phyloP scores from a whole-genome alignment of 169 alveolate genomes.

The Toxoplasma gondii region DNA sequence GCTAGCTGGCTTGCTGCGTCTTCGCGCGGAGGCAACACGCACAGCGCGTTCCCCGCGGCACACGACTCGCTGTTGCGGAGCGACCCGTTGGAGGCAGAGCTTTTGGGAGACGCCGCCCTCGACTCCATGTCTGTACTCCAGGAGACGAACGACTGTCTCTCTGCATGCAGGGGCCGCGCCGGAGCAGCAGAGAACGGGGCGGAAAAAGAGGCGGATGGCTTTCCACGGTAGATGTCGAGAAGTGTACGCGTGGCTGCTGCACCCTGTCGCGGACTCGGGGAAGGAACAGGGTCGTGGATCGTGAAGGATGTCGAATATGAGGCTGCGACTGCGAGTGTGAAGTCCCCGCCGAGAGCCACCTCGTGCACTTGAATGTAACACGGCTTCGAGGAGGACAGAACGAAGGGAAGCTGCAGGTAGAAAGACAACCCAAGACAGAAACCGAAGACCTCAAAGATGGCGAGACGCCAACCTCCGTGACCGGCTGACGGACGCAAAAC shows the following conservation, averaged over 20 bases:
- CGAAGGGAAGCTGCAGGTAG: conserved; percentile 12
- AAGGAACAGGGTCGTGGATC: not conserved
- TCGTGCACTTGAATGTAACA: not conserved
- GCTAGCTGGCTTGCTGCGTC: too few species aligned
- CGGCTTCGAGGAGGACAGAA: not conserved
- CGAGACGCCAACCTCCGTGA: not conserved
- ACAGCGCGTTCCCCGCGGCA: too few species aligned
- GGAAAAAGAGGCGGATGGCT: not conserved
- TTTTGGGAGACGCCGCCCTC: too few species aligned
- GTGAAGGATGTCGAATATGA: not conserved
- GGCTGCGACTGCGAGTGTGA: not conserved
- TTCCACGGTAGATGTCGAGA: not conserved
- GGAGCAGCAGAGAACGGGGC: not conserved
- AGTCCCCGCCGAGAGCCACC: not conserved
- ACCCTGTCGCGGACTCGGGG: conserved; percentile 11
- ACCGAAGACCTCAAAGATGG: not conserved
- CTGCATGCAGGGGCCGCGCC: not conserved
- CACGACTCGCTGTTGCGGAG: too few species aligned
- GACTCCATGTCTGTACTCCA: too few species aligned
- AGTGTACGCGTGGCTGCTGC: not conserved
- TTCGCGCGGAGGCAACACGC: too few species aligned
- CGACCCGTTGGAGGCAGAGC: too few species aligned
- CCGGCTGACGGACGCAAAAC: too few species aligned
- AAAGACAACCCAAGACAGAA: not conserved
- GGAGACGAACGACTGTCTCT: not conserved